Conservation (phyloP, 2,329 filamentous ascomycete species). For the Fusarium praegraminearum region DNA sequence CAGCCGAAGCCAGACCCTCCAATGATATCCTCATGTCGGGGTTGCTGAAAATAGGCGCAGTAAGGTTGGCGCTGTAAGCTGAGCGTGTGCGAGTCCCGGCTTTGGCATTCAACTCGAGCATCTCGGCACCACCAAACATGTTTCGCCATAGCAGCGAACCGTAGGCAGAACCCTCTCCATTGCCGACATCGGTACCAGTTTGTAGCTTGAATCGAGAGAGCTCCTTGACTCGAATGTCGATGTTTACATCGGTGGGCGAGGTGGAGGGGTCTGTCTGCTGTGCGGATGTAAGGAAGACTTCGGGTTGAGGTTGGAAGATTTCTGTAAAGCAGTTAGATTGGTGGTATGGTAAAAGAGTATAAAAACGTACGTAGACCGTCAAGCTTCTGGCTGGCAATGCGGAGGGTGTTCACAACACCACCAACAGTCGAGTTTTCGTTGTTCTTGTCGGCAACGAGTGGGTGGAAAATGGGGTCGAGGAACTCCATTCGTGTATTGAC, state of each 20-base stretch:
- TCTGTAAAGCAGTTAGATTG: constrained; percentile 62
- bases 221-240: constrained; percentile 86
- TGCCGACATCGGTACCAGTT: constrained; percentile 94
- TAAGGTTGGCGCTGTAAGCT: constrained; percentile 88
- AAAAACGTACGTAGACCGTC: constrained; percentile 76
- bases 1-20: constrained; percentile 85
- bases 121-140: constrained; percentile 93
- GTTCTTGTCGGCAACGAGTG: constrained; percentile 77
- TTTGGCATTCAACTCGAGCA: constrained; percentile 86
- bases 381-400: constrained; percentile 78
- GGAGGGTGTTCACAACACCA: constrained; percentile 80
- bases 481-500: constrained; percentile 86
- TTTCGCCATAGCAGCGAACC: constrained; percentile 89
- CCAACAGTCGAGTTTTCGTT: constrained; percentile 80
- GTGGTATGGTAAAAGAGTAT: constrained; percentile 19
- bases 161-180: constrained; percentile 93
- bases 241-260: constrained; percentile 81
- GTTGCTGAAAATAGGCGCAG: constrained; percentile 85
- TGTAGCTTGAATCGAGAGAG: constrained; percentile 87
- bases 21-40: constrained; percentile 83
- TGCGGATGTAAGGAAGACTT: constrained; percentile 84
- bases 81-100: constrained; percentile 91
- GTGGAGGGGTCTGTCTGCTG: constrained; percentile 75
- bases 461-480: constrained; percentile 82
- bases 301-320: constrained; percentile 87